Evolutionary conservation across 2,329 filamentous ascomycete species (phyloP), one percentile per base, ranked within the genome.

Genomic region (Diaporthe sp.): DNA sequence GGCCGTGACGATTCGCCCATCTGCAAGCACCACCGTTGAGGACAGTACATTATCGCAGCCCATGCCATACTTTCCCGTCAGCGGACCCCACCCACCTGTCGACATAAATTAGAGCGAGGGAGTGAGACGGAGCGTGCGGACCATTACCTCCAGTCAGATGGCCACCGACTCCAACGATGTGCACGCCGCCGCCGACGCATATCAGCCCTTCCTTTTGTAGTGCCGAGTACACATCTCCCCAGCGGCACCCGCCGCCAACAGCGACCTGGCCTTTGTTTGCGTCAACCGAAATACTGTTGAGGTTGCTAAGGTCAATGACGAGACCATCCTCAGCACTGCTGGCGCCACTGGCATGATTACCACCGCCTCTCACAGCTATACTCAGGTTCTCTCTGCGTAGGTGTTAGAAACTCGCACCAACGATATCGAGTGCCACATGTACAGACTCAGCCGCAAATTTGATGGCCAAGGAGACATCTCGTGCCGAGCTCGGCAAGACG

Each of bases 81-180:
- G 34, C 1, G 57, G 31, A 22, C 31, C 57, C 57, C 57, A 60
- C 10, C 57, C 57, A 34, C 57, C 57, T 39, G 19, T 10, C 3
- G 4, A 37, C 10, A 10, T 19, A 13, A 0, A 39, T 60, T 60
- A 60, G 31, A 22, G 19, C 9, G 9, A 5, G 31, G 2, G 1
- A n/a, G 3, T 37, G 7, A 9, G 19, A 60, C 7, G 9, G 19
- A 2, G 3, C 6, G 3, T 1, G 31, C 1, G 2, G 13, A 3
- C 1, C 2, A 37, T 22, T 37, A 60, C 57, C 57, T 60, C 57
- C 57, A 1, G 57, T 60, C 57, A 60, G 25, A n/a, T 60, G 57
- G 57, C 57, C 28, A 1, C 57, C 57, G 19, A 60, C 55, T 7
- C 55, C 55, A 25, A 57, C 55, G 2, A 34, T 57, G 3, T 57